Conservation (phyloP, 352 stramenopile genomes). For the Phytophthora vignae region DNA sequence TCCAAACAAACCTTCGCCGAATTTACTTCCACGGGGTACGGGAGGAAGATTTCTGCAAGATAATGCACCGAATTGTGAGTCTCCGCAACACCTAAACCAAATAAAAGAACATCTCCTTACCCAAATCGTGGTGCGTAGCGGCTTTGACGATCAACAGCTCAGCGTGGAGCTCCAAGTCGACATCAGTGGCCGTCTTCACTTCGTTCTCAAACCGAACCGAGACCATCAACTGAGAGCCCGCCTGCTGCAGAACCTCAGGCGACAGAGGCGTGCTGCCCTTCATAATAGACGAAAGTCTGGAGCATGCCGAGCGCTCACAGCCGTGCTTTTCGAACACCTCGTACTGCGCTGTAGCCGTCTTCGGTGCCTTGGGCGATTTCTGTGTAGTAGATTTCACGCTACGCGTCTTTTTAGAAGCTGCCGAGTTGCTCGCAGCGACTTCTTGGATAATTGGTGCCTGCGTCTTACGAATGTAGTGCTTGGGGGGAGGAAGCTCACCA, state of each 20-base stretch:
- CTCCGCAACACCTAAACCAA: not conserved
- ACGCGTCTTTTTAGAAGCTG: constrained; percentile 19
- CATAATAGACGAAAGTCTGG: constrained; percentile 40
- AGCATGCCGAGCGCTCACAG: constrained; percentile 31
- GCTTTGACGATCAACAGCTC: constrained; percentile 63
- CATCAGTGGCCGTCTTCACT: constrained; percentile 35
- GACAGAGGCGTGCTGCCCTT: constrained; percentile 56
- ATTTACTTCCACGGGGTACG: constrained; percentile 60
- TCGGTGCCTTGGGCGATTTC: constrained; percentile 16
- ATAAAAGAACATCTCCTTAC: constrained; percentile 48
- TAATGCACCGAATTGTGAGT: not conserved
- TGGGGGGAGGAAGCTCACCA: constrained; percentile 66
- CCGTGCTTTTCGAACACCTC: constrained; percentile 53
- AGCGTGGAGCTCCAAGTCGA: constrained; percentile 59
- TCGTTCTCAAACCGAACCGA: constrained; percentile 50
- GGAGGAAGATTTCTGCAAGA: constrained; percentile 60
- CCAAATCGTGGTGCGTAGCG: constrained; percentile 54
- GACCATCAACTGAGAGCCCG: constrained; percentile 44
- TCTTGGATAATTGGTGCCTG: constrained; percentile 81
- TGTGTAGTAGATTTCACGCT: constrained; percentile 15
- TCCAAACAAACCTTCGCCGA: constrained; percentile 50
- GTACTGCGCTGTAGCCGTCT: constrained; percentile 42
- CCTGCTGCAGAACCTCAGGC: constrained; percentile 44
- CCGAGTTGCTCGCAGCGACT: constrained; percentile 30
- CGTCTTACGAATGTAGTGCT: constrained; percentile 84